Conservation (phyloP, 441 rosid species). For the Arabidopsis lyrata region DNA sequence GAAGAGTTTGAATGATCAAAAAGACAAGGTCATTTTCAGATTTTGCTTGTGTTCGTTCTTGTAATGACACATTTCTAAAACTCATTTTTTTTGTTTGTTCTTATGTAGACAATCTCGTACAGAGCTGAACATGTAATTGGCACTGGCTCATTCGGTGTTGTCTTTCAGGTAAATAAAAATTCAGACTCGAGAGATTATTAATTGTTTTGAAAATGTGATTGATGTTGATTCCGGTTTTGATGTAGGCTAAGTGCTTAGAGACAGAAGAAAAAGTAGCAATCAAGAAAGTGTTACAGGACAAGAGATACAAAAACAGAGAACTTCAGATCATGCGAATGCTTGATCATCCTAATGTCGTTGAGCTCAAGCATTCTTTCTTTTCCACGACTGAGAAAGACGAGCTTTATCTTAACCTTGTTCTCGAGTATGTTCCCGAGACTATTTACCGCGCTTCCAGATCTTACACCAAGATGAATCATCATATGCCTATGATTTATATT, state of each 20-base stretch:
- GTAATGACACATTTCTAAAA: background rate
- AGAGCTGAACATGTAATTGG: constrained; percentile 93
- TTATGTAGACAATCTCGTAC: constrained; percentile 72
- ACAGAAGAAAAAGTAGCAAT: constrained; percentile 84
- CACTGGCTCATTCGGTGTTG: constrained; percentile 90
- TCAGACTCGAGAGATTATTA: constrained; percentile 9
- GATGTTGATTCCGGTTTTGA: background rate
- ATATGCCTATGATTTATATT: constrained; percentile 70
- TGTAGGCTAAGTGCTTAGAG: constrained; percentile 86
- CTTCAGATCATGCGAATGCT: constrained; percentile 80
- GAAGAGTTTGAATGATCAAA: constrained; percentile 71
- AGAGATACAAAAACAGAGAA: constrained; percentile 94
- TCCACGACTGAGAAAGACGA: constrained; percentile 81
- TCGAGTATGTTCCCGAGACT: constrained; percentile 85
- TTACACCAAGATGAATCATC: constrained; percentile 67
- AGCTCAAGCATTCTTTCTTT: constrained; percentile 78
- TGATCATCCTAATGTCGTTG: constrained; percentile 79
- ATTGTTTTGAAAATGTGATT: constrained; percentile 13
- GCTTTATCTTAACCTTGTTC: constrained; percentile 79
- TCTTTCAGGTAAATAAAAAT: constrained; percentile 69
- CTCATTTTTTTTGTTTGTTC: background rate
- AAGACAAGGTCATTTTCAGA: constrained; percentile 25
- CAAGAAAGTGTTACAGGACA: constrained; percentile 93
- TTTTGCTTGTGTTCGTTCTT: background rate
- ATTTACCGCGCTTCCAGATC: constrained; percentile 77